Percentiles rank a stretch among this genome's conserved stretches.
Conservation (phyloP, 176 grass and related monocot genomes). For the Avena atlantica region DNA sequence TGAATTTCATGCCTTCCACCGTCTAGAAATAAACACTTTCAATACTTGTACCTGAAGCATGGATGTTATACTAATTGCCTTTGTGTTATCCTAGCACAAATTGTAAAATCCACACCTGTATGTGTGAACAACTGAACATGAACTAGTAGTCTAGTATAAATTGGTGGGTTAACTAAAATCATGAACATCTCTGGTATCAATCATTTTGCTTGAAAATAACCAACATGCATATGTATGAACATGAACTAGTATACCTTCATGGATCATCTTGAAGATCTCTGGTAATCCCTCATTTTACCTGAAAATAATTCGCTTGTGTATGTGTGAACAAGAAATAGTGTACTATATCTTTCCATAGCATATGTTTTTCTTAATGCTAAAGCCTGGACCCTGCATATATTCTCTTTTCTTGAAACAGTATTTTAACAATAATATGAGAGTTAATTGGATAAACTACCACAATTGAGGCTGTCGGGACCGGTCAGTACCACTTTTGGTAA, state of each 20-base stretch:
- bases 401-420: background rate
- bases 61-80: background rate
- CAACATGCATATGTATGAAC: background rate
- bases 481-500: too few relatives aligned
- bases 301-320: background rate
- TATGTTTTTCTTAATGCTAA: slow-evolving; percentile 3
- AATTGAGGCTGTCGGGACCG: too few relatives aligned
- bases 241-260: background rate
- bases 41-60: background rate
- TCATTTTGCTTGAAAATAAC: background rate
- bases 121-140: background rate
- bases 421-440: slow-evolving; percentile 5
- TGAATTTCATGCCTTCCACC: background rate
- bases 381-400: background rate
- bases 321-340: background rate
- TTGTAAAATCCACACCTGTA: background rate
- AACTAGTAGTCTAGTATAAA: background rate
- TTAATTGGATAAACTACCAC: too few relatives aligned
- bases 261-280: background rate
- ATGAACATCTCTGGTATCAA: background rate
- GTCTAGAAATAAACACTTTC: background rate
- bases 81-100: background rate
- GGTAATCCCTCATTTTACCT: background rate
- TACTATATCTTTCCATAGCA: background rate
- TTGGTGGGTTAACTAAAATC: background rate